Evolutionary conservation across 345 rosid genomes (phyloP).

Genomic region (Brassica carinata): DNA sequence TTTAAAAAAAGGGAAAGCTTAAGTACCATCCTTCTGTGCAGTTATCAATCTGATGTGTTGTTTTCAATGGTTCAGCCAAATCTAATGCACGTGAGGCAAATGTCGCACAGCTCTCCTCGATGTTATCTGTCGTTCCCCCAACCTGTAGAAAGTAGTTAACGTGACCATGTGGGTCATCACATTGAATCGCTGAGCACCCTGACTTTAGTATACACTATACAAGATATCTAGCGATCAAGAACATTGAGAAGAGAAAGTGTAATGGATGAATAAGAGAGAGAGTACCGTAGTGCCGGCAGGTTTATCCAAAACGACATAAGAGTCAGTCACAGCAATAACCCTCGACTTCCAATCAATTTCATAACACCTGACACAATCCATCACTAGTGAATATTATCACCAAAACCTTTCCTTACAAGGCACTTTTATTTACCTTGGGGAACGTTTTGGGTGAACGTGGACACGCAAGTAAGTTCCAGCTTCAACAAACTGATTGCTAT

Average conservation of each 20-base stretch:
- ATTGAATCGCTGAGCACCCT: neutral
- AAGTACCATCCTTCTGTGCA: conserved; percentile 95
- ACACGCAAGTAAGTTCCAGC: conserved; percentile 85
- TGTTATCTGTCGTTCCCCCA: conserved; percentile 91
- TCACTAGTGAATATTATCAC: neutral
- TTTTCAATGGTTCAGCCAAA: conserved; percentile 58
- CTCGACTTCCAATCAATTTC: conserved; percentile 89
- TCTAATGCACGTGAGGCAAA: conserved; percentile 80
- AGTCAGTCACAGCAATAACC: conserved; percentile 67
- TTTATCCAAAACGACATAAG: conserved; percentile 87
- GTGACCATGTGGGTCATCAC: neutral
- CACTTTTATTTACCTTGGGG: conserved; percentile 58
- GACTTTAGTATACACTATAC: neutral
- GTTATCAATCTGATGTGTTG: conserved; percentile 97
- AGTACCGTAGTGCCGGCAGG: conserved; percentile 91
- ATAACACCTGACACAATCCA: conserved; percentile 61
- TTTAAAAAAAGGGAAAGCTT: neutral
- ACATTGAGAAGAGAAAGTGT: neutral
- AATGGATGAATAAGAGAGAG: conserved; percentile 42
- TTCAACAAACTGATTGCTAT: conserved; percentile 63
- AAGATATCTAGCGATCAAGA: neutral
- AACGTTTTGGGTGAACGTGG: conserved; percentile 92
- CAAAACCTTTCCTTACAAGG: neutral
- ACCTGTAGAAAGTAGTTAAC: conserved; percentile 49
- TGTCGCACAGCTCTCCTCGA: conserved; percentile 92